Evolutionary conservation across 1,284 basidiomycete species (phyloP).

Genomic region (Golubevia pallescens): DNA sequence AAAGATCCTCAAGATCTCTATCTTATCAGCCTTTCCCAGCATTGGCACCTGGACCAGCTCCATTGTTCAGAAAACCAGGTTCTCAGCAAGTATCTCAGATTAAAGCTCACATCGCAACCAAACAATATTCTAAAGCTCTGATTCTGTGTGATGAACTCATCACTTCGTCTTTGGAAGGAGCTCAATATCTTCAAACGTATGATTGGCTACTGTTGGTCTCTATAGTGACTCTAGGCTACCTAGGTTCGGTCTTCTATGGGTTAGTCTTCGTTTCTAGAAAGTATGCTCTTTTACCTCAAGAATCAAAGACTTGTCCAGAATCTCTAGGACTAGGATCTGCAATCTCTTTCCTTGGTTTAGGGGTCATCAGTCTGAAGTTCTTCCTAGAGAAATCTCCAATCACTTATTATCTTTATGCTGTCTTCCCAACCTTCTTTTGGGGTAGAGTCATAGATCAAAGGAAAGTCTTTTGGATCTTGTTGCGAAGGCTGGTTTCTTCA

Average conservation of each 20-base stretch:
- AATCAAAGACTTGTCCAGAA: not conserved
- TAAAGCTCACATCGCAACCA: constrained; percentile 35
- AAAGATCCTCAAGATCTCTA: constrained; percentile 71
- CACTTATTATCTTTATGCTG: constrained; percentile 79
- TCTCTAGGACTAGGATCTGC: not conserved
- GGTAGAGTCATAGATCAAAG: constrained; percentile 31
- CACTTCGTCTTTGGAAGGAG: constrained; percentile 71
- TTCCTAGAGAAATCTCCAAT: constrained; percentile 73
- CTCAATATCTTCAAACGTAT: constrained; percentile 83
- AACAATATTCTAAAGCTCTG: constrained; percentile 70
- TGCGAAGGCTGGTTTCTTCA: not conserved
- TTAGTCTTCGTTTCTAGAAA: constrained; percentile 45
- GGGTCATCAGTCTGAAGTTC: constrained; percentile 69
- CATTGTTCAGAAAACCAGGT: constrained; percentile 66
- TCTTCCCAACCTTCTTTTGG: constrained; percentile 78
- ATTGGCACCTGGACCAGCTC: constrained; percentile 58
- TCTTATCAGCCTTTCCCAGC: constrained; percentile 72
- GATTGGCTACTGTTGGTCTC: constrained; percentile 76
- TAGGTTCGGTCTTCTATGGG: constrained; percentile 73
- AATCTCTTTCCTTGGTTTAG: too few relatives aligned
- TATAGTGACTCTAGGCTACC: constrained; percentile 77
- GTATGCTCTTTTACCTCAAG: constrained; percentile 21
- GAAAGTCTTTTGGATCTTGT: constrained; percentile 13
- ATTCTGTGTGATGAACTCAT: constrained; percentile 70
- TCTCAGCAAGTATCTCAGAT: constrained; percentile 64